Percentiles rank a stretch among this genome's conserved stretches.
These are phyloP conservation scores for Eucalyptus pauciflora DNA, from an alignment of 345 rosid genomes.

Conservation along the genomic window DNA sequence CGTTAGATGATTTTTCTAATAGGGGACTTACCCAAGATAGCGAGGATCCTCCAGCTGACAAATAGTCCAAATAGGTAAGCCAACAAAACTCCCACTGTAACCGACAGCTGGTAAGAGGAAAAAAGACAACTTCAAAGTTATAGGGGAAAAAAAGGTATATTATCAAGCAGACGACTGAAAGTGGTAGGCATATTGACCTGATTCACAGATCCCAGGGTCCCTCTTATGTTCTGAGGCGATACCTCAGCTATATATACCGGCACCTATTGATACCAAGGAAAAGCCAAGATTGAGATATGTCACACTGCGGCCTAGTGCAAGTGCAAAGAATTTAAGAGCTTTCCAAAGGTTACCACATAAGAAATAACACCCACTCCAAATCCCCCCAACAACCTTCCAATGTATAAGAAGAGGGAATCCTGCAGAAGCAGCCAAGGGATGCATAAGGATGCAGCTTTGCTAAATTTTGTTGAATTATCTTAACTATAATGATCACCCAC, in stretches of 20 bases:
- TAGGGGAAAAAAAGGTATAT: neutral
- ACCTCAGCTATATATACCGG: conserved; percentile 79
- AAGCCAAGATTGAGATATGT: neutral
- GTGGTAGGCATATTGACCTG: conserved; percentile 20
- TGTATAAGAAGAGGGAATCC: conserved; percentile 60
- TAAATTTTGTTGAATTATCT: neutral
- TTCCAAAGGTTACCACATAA: conserved; percentile 32
- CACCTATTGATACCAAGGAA: conserved; percentile 22
- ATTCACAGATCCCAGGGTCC: conserved; percentile 59
- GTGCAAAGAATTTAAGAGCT: neutral
- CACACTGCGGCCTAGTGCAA: neutral
- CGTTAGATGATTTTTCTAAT: neutral
- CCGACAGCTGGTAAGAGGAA: conserved; percentile 34
- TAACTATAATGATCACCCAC: conserved; percentile 16
- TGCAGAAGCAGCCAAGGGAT: neutral
- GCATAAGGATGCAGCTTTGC: neutral
- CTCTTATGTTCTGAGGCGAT: conserved; percentile 69
- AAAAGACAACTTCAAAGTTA: neutral
- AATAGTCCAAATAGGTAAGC: conserved; percentile 59
- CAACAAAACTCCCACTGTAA: conserved; percentile 56
- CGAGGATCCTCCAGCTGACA: conserved; percentile 57
- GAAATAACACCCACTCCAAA: conserved; percentile 78
- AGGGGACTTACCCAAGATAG: conserved; percentile 35
- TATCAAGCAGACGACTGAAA: neutral
- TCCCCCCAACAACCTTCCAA: conserved; percentile 75